phyloP scores from a whole-genome alignment of 805 yeast species.

The Maudiozyma serrabonitensis region DNA sequence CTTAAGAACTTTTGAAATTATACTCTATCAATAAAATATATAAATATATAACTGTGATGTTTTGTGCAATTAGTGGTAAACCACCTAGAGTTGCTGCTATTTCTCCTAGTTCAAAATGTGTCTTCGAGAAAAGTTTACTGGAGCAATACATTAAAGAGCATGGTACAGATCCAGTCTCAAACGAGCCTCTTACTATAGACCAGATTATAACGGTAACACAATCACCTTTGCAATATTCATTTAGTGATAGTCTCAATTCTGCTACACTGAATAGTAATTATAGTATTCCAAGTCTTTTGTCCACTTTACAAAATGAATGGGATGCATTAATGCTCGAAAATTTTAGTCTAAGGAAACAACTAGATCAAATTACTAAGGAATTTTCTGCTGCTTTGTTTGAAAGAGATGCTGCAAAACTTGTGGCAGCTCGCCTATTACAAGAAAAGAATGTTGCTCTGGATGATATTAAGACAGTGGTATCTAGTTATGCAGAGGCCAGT shows the following conservation, averaged over 20 bases:
- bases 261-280: conserved; percentile 36
- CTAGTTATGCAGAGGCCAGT: neutral
- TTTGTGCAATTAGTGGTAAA: conserved; percentile 54
- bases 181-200: conserved; percentile 46
- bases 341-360: conserved; percentile 64
- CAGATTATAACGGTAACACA: conserved; percentile 44
- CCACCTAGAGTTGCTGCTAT: conserved; percentile 63
- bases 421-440: conserved; percentile 62
- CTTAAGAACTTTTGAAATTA: no score
- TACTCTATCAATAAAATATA: neutral
- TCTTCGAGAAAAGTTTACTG: conserved; percentile 59
- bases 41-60: conserved; percentile 13
- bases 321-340: conserved; percentile 77
- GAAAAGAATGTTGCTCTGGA: conserved; percentile 66
- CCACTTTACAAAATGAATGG: conserved; percentile 81
- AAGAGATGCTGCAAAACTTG: conserved; percentile 85
- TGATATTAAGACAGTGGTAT: conserved; percentile 29
- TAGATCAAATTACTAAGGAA: conserved; percentile 57
- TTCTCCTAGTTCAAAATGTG: conserved; percentile 57
- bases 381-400: conserved; percentile 69
- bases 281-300: conserved; percentile 61
- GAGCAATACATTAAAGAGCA: conserved; percentile 52
- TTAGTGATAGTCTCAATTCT: conserved; percentile 29
- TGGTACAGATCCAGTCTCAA: conserved; percentile 67
- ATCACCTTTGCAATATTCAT: conserved; percentile 23